These are phyloP conservation scores for Combretum micranthum DNA, from an alignment of 345 rosid genomes.

Conservation along the genomic window DNA sequence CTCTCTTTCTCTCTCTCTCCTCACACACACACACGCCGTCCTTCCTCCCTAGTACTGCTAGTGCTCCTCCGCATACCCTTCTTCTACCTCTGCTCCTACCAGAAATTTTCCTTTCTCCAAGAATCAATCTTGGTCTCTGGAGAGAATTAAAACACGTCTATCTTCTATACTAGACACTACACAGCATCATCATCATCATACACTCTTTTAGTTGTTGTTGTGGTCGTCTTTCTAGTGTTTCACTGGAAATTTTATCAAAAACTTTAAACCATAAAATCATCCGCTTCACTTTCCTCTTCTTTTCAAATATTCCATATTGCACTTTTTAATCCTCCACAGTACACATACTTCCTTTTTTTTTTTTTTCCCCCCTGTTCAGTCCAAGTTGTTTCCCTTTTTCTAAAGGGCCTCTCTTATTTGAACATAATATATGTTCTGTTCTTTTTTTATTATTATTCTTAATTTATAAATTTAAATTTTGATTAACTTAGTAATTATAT, in stretches of 20 bases:
- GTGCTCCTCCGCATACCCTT: too few relatives aligned
- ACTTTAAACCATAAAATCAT: background rate
- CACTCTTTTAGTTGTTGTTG: background rate
- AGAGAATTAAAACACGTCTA: background rate
- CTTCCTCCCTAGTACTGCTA: background rate
- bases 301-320: background rate
- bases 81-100: background rate
- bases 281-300: background rate
- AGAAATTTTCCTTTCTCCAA: background rate
- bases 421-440: background rate
- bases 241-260: background rate
- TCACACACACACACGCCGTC: background rate
- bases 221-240: background rate
- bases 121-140: background rate
- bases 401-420: background rate
- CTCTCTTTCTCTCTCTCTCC: conserved; percentile 1
- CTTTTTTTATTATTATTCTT: background rate
- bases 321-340: conserved; percentile 2
- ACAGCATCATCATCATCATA: too few relatives aligned
- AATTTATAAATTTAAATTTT: too few relatives aligned
- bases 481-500: too few relatives aligned
- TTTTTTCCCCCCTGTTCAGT: background rate
- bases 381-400: background rate
- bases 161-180: background rate
- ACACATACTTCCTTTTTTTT: background rate